phyloP scores from a whole-genome alignment of 192 early-diverging fungal genomes.

The Mortierella alpina region DNA sequence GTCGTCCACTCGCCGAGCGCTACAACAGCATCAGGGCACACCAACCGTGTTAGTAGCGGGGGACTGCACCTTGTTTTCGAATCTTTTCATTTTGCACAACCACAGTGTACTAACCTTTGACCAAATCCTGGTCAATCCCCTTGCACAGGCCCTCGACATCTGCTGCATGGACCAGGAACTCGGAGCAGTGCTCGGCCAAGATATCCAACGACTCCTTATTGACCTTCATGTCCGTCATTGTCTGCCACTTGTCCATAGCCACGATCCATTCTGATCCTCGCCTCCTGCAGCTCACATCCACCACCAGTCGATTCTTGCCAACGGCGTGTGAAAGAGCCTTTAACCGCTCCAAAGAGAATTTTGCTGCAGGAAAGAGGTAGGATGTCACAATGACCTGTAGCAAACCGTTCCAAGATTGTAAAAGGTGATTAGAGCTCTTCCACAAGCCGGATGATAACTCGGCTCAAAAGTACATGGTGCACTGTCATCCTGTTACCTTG shows the following conservation, averaged over 20 bases:
- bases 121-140: conserved; percentile 92
- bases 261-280: conserved; percentile 84
- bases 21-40: conserved; percentile 14
- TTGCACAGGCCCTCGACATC: conserved; percentile 97
- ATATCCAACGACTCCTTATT: conserved; percentile 65
- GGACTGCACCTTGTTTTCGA: not conserved
- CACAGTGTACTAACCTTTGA: conserved; percentile 60
- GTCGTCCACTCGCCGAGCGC: conserved; percentile 84
- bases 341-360: conserved; percentile 78
- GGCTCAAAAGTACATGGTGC: not conserved
- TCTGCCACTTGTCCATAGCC: conserved; percentile 99
- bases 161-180: conserved; percentile 97
- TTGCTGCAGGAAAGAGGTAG: conserved; percentile 88
- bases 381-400: conserved; percentile 90
- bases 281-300: conserved; percentile 88
- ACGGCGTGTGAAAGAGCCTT: conserved; percentile 60
- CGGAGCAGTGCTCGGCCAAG: conserved; percentile 55
- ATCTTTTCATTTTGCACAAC: not conserved
- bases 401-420: not conserved
- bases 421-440: not conserved
- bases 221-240: conserved; percentile 88
- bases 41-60: not conserved
- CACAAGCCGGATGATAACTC: not conserved
- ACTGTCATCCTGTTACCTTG: conserved; percentile 64
- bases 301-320: conserved; percentile 78